Conservation (phyloP, 495 filamentous ascomycete species). For the Usnea hakonensis region DNA sequence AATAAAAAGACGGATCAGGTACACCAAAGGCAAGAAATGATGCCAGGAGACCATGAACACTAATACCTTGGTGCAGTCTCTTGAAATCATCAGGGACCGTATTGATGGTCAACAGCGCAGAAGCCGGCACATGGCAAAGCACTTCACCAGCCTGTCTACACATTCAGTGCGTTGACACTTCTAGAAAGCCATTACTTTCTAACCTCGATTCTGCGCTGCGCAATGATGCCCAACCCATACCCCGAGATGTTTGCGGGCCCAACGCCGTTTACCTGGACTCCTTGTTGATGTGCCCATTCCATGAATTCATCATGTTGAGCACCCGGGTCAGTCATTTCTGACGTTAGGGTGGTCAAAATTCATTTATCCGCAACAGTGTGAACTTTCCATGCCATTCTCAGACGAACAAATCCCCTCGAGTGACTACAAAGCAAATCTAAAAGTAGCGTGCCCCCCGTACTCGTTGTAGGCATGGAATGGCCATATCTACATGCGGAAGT, state of each 20-base stretch:
- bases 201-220: constrained; percentile 57
- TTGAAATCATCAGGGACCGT: constrained; percentile 47
- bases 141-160: constrained; percentile 39
- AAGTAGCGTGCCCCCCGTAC: too few relatives aligned
- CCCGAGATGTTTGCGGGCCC: constrained; percentile 52
- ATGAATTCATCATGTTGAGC: constrained; percentile 46
- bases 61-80: constrained; percentile 42
- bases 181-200: not conserved
- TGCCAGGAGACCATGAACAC: constrained; percentile 64
- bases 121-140: constrained; percentile 56
- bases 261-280: constrained; percentile 54
- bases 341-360: not conserved
- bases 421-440: too few relatives aligned
- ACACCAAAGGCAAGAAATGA: constrained; percentile 52
- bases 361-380: not conserved
- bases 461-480: too few relatives aligned
- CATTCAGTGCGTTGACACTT: constrained; percentile 5
- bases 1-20: constrained; percentile 30
- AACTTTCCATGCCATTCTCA: not conserved
- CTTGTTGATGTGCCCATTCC: constrained; percentile 52
- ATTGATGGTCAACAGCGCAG: constrained; percentile 53
- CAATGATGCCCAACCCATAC: constrained; percentile 67
- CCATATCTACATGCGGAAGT: too few relatives aligned
- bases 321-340: constrained; percentile 23
- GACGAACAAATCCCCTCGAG: too few relatives aligned